A percentile compares a stretch with the other conserved stretches of the same genome.
Conservation (phyloP, 805 yeast species). For the Yamadazyma tumulicola region DNA sequence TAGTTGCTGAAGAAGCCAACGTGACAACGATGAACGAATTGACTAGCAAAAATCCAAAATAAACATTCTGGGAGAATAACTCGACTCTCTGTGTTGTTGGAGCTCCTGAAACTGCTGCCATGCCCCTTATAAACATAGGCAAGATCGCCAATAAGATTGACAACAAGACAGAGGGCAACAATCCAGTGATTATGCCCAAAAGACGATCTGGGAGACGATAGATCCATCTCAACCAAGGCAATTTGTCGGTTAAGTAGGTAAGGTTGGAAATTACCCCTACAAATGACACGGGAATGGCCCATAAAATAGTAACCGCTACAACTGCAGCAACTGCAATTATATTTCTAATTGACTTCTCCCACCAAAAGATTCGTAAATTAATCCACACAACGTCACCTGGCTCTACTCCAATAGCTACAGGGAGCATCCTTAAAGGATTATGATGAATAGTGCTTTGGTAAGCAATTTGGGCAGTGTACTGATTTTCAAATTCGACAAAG, state of each 20-base stretch:
- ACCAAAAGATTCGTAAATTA: slow-evolving; percentile 75
- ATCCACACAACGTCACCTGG: slow-evolving; percentile 67
- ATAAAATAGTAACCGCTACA: slow-evolving; percentile 64
- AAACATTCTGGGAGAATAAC: slow-evolving; percentile 61
- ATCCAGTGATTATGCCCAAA: slow-evolving; percentile 82
- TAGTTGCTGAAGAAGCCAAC: slow-evolving; percentile 66
- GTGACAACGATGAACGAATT: slow-evolving; percentile 73
- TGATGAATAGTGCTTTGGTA: slow-evolving; percentile 62
- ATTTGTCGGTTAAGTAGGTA: slow-evolving; percentile 61
- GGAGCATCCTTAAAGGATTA: slow-evolving; percentile 59
- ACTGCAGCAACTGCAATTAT: slow-evolving; percentile 52
- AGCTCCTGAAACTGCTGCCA: slow-evolving; percentile 61
- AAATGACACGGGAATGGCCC: slow-evolving; percentile 98
- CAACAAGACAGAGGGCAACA: slow-evolving; percentile 79
- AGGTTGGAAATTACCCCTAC: slow-evolving; percentile 93
- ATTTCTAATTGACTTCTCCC: slow-evolving; percentile 62
- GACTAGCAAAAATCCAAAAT: slow-evolving; percentile 66
- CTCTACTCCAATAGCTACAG: slow-evolving; percentile 59
- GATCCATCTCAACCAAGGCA: slow-evolving; percentile 74
- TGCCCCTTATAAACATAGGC: slow-evolving; percentile 75
- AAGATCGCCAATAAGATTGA: slow-evolving; percentile 81
- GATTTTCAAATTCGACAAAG: slow-evolving; percentile 75
- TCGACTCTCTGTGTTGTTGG: slow-evolving; percentile 58
- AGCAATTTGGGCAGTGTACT: slow-evolving; percentile 72
- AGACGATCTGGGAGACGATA: slow-evolving; percentile 65